Conservation (phyloP, 129 eudicot species). For the Pittosporum tobira region DNA sequence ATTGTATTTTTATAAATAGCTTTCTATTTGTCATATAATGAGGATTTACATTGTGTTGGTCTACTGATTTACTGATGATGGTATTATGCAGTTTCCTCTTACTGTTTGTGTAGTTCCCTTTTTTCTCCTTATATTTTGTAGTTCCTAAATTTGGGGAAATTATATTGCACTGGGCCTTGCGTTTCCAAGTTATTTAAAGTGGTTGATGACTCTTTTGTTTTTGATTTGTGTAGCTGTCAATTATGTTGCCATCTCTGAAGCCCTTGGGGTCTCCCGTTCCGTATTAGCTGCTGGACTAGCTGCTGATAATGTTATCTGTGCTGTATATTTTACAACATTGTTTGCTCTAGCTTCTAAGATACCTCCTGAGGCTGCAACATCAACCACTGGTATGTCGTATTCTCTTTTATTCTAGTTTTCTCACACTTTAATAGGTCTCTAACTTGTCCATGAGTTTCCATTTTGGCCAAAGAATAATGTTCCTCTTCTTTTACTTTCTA, state of each 20-base stretch:
- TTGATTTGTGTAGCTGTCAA: constrained; percentile 59
- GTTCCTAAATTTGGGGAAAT: not conserved
- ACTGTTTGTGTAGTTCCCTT: not conserved
- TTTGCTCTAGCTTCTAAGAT: constrained; percentile 79
- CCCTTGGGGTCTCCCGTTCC: constrained; percentile 58
- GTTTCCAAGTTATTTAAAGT: not conserved
- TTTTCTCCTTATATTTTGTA: not conserved
- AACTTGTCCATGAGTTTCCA: not conserved
- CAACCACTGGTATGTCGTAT: constrained; percentile 44
- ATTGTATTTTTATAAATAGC: too few relatives aligned
- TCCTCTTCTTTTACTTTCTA: not conserved
- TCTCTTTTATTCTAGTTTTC: not conserved
- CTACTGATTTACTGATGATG: too few relatives aligned
- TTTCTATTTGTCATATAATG: too few relatives aligned
- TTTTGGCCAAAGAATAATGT: not conserved
- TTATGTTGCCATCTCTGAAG: constrained; percentile 84
- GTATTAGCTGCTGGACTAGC: constrained; percentile 84
- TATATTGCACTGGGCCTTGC: not conserved
- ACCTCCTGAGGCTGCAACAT: constrained; percentile 47
- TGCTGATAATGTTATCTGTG: constrained; percentile 90
- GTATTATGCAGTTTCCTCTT: not conserved
- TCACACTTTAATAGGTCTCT: not conserved
- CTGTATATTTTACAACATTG: constrained; percentile 70
- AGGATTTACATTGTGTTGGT: too few relatives aligned
- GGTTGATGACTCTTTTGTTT: constrained; percentile 11